phyloP scores from a whole-genome alignment of 129 eudicot species.

The Flaveria robusta region DNA sequence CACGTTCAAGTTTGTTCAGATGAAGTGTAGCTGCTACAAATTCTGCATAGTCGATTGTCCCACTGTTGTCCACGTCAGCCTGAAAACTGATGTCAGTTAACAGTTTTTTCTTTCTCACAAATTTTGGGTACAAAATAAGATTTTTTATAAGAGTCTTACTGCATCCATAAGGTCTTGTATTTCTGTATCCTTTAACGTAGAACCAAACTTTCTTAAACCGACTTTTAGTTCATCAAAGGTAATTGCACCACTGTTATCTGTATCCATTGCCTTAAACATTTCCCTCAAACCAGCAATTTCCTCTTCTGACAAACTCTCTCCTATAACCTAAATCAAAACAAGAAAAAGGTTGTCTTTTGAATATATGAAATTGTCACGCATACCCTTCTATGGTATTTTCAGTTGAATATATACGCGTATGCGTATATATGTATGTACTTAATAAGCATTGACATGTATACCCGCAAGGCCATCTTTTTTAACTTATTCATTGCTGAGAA shows the following conservation, averaged over 20 bases:
- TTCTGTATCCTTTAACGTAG: constrained; percentile 84
- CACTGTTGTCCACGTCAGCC: constrained; percentile 90
- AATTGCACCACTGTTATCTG: constrained; percentile 85
- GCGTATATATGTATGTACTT: too few relatives aligned
- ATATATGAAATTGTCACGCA: background rate
- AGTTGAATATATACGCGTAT: too few relatives aligned
- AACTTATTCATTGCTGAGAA: constrained; percentile 98
- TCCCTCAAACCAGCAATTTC: constrained; percentile 91
- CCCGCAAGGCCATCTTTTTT: constrained; percentile 99
- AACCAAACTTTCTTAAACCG: constrained; percentile 84
- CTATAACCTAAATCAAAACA: constrained; percentile 63
- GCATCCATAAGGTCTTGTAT: constrained; percentile 98
- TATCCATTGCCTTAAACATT: constrained; percentile 92
- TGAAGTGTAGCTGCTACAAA: constrained; percentile 86
- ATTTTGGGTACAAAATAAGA: constrained; percentile 1
- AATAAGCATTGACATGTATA: constrained; percentile 17
- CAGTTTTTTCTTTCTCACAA: background rate
- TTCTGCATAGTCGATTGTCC: constrained; percentile 89
- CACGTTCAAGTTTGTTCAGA: constrained; percentile 83
- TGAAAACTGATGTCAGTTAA: constrained; percentile 33
- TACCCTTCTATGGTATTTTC: background rate
- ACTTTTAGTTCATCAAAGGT: constrained; percentile 93
- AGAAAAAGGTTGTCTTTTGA: background rate
- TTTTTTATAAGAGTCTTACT: constrained; percentile 43
- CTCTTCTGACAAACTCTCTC: constrained; percentile 95